A percentile compares a stretch with the other conserved stretches of the same genome.
Conservation (phyloP, 495 filamentous ascomycete genomes). For the Diplogelasinospora grovesii region DNA sequence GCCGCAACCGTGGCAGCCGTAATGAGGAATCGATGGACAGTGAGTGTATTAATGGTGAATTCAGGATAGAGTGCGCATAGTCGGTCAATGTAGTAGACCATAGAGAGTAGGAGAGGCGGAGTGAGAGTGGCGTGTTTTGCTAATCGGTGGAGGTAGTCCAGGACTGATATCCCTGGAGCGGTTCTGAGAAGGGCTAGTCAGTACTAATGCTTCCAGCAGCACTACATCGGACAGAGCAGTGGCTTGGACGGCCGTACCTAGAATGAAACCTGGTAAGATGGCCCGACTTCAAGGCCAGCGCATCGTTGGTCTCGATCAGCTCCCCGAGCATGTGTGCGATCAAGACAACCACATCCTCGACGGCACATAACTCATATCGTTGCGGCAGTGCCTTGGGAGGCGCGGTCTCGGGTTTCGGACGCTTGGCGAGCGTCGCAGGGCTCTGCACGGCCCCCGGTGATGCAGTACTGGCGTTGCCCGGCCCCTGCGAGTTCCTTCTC, state of each 20-base stretch:
- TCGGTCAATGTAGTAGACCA: slow-evolving; percentile 99
- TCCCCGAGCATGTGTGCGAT: slow-evolving; percentile 95
- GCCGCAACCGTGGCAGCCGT: slow-evolving; percentile 90
- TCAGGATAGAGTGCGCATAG: slow-evolving; percentile 84
- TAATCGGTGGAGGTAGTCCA: slow-evolving; percentile 85
- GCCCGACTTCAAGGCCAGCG: slow-evolving; percentile 73
- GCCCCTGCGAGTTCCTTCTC: slow-evolving; percentile 42
- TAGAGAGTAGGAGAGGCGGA: slow-evolving; percentile 92
- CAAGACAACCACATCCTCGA: slow-evolving; percentile 77
- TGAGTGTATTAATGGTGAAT: slow-evolving; percentile 90
- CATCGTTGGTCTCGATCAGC: slow-evolving; percentile 86
- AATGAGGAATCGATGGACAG: slow-evolving; percentile 95
- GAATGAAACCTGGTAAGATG: slow-evolving; percentile 93
- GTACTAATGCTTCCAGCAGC: slow-evolving; percentile 3
- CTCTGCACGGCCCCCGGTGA: slow-evolving; percentile 16
- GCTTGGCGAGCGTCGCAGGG: slow-evolving; percentile 42
- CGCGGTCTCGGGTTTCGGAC: slow-evolving; percentile 34
- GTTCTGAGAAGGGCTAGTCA: slow-evolving; percentile 47
- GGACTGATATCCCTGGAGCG: slow-evolving; percentile 86
- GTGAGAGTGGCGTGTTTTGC: slow-evolving; percentile 90
- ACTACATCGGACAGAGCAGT: background rate
- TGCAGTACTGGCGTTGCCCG: slow-evolving; percentile 35
- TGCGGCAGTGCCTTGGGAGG: slow-evolving; percentile 63
- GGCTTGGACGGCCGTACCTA: slow-evolving; percentile 45
- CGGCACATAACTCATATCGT: slow-evolving; percentile 69